Conservation (phyloP, 495 filamentous ascomycete species). For the Penicillium malachiteum region DNA sequence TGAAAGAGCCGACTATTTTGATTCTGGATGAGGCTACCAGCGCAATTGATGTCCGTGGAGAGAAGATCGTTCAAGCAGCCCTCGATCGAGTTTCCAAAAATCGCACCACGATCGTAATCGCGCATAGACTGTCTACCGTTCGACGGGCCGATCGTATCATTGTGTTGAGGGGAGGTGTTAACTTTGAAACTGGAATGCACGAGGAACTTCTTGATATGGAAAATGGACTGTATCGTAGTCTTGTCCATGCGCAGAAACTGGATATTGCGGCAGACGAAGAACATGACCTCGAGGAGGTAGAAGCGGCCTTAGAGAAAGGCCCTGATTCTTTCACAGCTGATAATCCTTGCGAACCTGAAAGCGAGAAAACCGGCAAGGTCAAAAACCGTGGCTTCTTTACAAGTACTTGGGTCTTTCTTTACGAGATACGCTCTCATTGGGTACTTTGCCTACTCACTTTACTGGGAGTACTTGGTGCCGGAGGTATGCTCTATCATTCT, state of each 20-base stretch:
- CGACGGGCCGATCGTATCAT: slow-evolving; percentile 29
- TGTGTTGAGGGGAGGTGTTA: slow-evolving; percentile 52
- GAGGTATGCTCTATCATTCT: background rate
- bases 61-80: slow-evolving; percentile 49
- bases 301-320: background rate
- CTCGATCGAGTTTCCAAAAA: slow-evolving; percentile 39
- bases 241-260: slow-evolving; percentile 37
- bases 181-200: slow-evolving; percentile 53
- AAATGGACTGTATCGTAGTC: slow-evolving; percentile 46
- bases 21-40: slow-evolving; percentile 58
- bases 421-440: background rate
- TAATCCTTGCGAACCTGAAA: background rate
- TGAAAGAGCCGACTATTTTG: slow-evolving; percentile 79
- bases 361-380: background rate
- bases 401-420: background rate
- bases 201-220: slow-evolving; percentile 32
- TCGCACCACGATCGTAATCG: slow-evolving; percentile 49
- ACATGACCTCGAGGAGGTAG: slow-evolving; percentile 37
- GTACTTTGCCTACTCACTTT: background rate
- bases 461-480: background rate
- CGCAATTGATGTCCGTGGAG: slow-evolving; percentile 49
- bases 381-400: background rate
- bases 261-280: slow-evolving; percentile 12
- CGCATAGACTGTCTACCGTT: slow-evolving; percentile 47
- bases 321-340: background rate